These are phyloP conservation scores for Colletotrichum lentis DNA, from an alignment of 2,329 filamentous ascomycete genomes.

Conservation along the genomic window DNA sequence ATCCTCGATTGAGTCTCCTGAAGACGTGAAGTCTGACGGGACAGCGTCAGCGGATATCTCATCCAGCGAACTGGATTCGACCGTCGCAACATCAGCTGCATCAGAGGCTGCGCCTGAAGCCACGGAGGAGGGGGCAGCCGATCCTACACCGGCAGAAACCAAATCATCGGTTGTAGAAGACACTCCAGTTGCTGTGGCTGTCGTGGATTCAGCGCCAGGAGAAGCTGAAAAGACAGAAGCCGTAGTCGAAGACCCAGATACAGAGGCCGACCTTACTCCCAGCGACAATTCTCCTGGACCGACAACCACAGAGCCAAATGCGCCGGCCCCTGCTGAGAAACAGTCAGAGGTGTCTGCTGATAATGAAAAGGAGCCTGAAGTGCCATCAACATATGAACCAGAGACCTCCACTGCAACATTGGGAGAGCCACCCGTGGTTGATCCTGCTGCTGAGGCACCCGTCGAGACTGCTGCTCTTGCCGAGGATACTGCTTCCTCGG, in stretches of 20 bases:
- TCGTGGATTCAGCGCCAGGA: neutral
- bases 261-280: neutral
- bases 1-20: neutral
- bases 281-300: neutral
- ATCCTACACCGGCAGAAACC: neutral
- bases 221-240: slow-evolving; percentile 10
- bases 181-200: neutral
- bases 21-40: neutral
- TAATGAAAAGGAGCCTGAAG: neutral
- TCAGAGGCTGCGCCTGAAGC: slow-evolving; percentile 1
- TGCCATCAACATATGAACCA: neutral
- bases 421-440: neutral
- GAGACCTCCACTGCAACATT: neutral
- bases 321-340: neutral
- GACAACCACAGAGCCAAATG: neutral
- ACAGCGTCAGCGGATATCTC: neutral
- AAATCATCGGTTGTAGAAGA: neutral
- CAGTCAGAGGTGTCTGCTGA: neutral
- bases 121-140: neutral
- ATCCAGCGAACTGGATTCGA: neutral
- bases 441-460: neutral
- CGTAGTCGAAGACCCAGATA: neutral
- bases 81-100: neutral
- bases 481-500: neutral
- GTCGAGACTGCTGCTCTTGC: neutral